A percentile compares a stretch with the other conserved stretches of the same genome.
Conservation (phyloP, 2,329 filamentous ascomycete species). For the Ascochyta fabae region DNA sequence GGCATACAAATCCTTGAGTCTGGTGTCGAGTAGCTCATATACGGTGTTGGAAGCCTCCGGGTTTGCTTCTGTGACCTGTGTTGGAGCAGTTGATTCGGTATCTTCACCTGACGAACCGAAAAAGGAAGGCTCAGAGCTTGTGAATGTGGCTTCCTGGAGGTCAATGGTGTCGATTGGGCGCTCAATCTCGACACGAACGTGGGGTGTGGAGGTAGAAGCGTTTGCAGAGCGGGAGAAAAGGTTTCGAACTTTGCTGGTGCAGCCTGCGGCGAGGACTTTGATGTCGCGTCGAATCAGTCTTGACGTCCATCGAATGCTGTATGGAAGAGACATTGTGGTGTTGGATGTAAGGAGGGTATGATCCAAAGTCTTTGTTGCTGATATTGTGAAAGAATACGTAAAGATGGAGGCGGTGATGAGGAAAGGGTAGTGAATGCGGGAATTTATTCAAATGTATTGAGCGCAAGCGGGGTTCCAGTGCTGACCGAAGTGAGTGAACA, state of each 20-base stretch:
- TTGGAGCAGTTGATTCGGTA: not conserved
- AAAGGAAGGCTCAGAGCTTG: not conserved
- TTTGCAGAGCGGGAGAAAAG: not conserved
- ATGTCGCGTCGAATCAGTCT: constrained; percentile 31
- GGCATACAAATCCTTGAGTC: constrained; percentile 15
- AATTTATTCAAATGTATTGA: not conserved
- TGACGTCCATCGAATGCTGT: constrained; percentile 16
- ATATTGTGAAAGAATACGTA: not conserved
- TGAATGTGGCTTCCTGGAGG: not conserved
- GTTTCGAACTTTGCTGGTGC: not conserved
- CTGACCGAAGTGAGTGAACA: not conserved
- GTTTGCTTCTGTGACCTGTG: not conserved
- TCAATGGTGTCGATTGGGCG: not conserved
- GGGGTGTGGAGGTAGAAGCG: not conserved
- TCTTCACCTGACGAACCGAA: not conserved
- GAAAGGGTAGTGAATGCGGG: not conserved
- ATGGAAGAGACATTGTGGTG: constrained; percentile 1
- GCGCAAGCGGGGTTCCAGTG: not conserved
- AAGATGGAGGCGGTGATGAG: not conserved
- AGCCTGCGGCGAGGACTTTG: constrained; percentile 15
- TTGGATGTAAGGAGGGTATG: not conserved
- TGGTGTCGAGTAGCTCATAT: constrained; percentile 20
- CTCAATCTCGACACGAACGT: not conserved
- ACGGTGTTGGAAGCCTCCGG: constrained; percentile 2
- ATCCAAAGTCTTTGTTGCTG: not conserved